Percentiles rank a stretch among this genome's conserved stretches.
Conservation (phyloP, 495 filamentous ascomycete genomes). For the Cenococcum geophilum region DNA sequence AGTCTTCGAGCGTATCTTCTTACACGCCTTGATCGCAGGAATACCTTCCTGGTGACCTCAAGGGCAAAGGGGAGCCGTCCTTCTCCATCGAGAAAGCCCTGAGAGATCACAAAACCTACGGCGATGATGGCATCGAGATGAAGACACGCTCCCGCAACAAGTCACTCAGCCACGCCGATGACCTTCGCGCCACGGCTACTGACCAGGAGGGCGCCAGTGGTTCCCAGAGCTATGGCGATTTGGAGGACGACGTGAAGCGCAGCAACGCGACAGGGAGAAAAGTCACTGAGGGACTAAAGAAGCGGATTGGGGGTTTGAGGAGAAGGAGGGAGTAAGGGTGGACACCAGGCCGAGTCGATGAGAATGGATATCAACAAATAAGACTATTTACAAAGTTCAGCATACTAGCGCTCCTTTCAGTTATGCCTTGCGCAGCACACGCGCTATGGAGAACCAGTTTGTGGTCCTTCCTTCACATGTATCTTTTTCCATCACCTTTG, state of each 20-base stretch:
- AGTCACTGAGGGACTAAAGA: background rate
- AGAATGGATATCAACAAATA: too few relatives aligned
- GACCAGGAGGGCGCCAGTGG: background rate
- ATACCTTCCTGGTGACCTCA: slow-evolving; percentile 65
- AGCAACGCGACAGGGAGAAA: background rate
- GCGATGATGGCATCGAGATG: slow-evolving; percentile 33
- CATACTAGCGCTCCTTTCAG: too few relatives aligned
- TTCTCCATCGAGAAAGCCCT: slow-evolving; percentile 61
- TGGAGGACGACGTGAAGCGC: background rate
- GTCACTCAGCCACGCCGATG: slow-evolving; percentile 3
- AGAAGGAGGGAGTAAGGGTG: background rate
- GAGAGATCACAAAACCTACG: slow-evolving; percentile 46
- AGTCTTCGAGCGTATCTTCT: background rate
- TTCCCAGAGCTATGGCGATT: background rate
- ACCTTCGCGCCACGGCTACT: background rate
- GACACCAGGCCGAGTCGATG: too few relatives aligned
- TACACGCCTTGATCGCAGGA: slow-evolving; percentile 40
- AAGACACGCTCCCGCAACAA: slow-evolving; percentile 30
- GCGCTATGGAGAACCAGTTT: too few relatives aligned
- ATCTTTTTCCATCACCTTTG: too few relatives aligned
- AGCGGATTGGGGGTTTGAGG: slow-evolving; percentile 3
- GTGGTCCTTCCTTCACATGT: too few relatives aligned
- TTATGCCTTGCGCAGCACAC: too few relatives aligned
- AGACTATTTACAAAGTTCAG: too few relatives aligned
- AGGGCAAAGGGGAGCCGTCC: slow-evolving; percentile 73